Percentiles rank a stretch among this genome's conserved stretches.
Evolutionary conservation across 306 rosid species (phyloP).

Genomic region (Sindora glabra): DNA sequence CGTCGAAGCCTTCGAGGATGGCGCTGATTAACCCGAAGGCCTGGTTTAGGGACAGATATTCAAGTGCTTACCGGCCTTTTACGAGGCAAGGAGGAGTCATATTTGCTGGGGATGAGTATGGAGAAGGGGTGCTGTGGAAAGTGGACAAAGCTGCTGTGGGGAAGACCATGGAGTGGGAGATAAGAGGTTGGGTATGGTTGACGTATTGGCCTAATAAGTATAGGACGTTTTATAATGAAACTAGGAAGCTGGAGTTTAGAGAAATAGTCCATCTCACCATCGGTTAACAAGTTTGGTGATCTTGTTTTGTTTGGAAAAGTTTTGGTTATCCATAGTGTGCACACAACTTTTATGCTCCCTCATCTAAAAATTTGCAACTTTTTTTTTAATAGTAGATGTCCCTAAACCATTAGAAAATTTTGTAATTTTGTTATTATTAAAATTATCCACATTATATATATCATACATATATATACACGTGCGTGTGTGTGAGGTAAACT

Average conservation of each 20-base stretch:
- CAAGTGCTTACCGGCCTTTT: slow-evolving; percentile 76
- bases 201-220: slow-evolving; percentile 89
- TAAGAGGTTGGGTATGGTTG: slow-evolving; percentile 85
- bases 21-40: slow-evolving; percentile 63
- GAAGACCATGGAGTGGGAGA: slow-evolving; percentile 79
- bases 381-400: too few species aligned
- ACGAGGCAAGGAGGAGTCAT: slow-evolving; percentile 83
- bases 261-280: slow-evolving; percentile 48
- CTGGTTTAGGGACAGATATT: slow-evolving; percentile 74
- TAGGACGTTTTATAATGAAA: slow-evolving; percentile 59
- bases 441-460: too few species aligned
- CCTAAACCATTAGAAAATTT: too few species aligned
- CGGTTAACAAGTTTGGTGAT: slow-evolving; percentile 16
- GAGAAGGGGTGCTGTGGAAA: slow-evolving; percentile 78
- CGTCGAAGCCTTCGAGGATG: slow-evolving; percentile 63
- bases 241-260: slow-evolving; percentile 73
- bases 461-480: too few species aligned
- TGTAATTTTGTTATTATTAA: too few species aligned
- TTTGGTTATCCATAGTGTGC: too few species aligned
- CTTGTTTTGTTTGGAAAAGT: too few species aligned
- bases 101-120: slow-evolving; percentile 84
- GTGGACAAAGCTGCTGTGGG: slow-evolving; percentile 61
- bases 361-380: too few species aligned
- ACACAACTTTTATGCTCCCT: too few species aligned
- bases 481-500: too few species aligned